phyloP scores from a whole-genome alignment of 2,329 filamentous ascomycete genomes.

The Geosmithia putterillii region DNA sequence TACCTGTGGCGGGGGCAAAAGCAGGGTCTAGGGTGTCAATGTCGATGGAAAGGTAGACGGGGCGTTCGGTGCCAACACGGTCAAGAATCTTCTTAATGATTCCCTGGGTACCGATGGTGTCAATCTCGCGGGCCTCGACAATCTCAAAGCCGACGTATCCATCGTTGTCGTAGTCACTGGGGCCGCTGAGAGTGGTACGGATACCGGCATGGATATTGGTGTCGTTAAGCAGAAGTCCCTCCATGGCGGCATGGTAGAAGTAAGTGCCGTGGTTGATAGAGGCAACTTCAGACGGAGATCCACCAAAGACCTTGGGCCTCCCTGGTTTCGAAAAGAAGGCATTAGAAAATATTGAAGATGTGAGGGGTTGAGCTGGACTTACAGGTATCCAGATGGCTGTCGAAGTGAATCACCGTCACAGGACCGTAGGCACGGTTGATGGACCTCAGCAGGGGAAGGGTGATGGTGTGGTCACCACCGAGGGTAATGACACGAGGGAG shows the following conservation, averaged over 20 bases:
- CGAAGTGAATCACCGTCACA: conserved; percentile 49
- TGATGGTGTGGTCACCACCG: conserved; percentile 51
- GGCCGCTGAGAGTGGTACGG: conserved; percentile 67
- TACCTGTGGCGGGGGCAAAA: conserved; percentile 62
- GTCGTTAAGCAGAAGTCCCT: conserved; percentile 70
- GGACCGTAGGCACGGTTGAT: conserved; percentile 50
- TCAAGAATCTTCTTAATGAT: conserved; percentile 59
- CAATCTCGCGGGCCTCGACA: conserved; percentile 75
- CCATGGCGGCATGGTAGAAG: conserved; percentile 71
- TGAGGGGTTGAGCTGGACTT: conserved; percentile 11
- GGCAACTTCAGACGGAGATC: conserved; percentile 62
- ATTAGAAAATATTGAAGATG: conserved; percentile 6
- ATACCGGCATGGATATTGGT: conserved; percentile 82
- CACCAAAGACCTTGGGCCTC: conserved; percentile 79
- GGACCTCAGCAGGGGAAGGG: conserved; percentile 44
- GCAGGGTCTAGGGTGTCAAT: conserved; percentile 77
- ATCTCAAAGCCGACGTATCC: conserved; percentile 78
- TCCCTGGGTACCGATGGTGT: conserved; percentile 63
- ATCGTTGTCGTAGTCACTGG: conserved; percentile 71
- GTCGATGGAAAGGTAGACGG: conserved; percentile 69
- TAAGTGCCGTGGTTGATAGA: conserved; percentile 81
- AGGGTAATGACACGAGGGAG: conserved; percentile 73
- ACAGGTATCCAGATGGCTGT: conserved; percentile 51
- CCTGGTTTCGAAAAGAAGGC: conserved; percentile 13
- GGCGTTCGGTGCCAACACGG: conserved; percentile 60